Evolutionary conservation across 768 basidiomycete genomes (phyloP).

Genomic region (Grammothele lineata): DNA sequence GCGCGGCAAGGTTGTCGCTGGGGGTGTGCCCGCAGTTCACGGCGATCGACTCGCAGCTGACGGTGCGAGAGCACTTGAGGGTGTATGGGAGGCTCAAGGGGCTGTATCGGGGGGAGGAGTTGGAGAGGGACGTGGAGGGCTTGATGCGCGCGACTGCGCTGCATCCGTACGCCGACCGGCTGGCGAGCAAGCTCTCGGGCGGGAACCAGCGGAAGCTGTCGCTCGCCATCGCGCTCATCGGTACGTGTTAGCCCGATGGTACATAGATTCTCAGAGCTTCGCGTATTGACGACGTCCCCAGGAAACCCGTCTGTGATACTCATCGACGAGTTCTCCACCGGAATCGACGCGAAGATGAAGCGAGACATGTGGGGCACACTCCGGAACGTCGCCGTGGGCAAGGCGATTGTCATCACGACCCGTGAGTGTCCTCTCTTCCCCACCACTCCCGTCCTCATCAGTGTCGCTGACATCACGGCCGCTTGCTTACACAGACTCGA

Average conservation of each 20-base stretch:
- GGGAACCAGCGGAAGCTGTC: constrained; percentile 80
- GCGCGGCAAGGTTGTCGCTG: constrained; percentile 59
- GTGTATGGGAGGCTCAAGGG: constrained; percentile 77
- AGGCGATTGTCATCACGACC: constrained; percentile 70
- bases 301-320: constrained; percentile 75
- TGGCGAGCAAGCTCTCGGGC: constrained; percentile 72
- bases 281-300: no score
- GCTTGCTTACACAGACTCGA: constrained; percentile 62
- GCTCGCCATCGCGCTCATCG: constrained; percentile 72
- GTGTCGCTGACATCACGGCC: no score
- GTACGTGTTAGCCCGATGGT: constrained; percentile 26
- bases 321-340: constrained; percentile 82
- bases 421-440: constrained; percentile 52
- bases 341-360: constrained; percentile 80
- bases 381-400: constrained; percentile 57
- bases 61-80: constrained; percentile 70
- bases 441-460: no score
- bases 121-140: constrained; percentile 49
- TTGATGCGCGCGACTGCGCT: constrained; percentile 59
- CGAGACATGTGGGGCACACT: constrained; percentile 80
- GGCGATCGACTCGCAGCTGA: constrained; percentile 74
- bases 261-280: no score
- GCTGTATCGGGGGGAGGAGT: constrained; percentile 42
- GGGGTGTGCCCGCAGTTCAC: constrained; percentile 86
- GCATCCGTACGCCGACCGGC: constrained; percentile 55